Conservation (phyloP, 257 asterid genomes). For the Pogostemon cablin region DNA sequence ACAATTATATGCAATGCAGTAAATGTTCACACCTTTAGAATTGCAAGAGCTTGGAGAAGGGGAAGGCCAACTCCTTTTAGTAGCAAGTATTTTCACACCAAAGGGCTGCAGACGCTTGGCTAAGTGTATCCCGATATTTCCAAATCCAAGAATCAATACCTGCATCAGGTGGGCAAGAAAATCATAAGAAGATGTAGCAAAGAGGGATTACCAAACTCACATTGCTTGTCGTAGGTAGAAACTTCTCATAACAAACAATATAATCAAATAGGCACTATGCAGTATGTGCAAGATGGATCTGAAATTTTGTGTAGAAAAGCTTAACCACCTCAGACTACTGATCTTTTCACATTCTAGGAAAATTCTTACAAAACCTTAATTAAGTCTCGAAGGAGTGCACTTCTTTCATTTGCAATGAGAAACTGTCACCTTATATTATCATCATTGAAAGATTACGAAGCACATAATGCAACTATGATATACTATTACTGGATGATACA, state of each 20-base stretch:
- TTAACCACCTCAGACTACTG: no score
- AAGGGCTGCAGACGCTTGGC: conserved; percentile 93
- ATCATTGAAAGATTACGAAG: no score
- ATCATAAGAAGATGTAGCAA: background rate
- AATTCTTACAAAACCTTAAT: no score
- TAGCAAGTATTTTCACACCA: conserved; percentile 89
- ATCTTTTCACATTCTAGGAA: no score
- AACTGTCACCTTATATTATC: no score
- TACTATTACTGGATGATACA: no score
- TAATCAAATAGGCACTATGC: background rate
- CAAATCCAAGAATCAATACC: conserved; percentile 88
- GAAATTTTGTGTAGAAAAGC: no score
- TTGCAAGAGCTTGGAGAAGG: conserved; percentile 39
- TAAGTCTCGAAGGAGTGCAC: no score
- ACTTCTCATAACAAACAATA: background rate
- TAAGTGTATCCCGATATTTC: conserved; percentile 80
- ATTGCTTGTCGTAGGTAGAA: background rate
- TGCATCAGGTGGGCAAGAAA: conserved; percentile 28
- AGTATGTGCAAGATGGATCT: no score
- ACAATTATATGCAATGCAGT: background rate
- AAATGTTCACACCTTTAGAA: conserved; percentile 45
- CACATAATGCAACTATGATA: no score
- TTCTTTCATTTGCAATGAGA: no score
- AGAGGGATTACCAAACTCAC: background rate
- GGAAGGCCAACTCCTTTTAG: conserved; percentile 81